Evolutionary conservation across 768 basidiomycete species (phyloP), one percentile per base, ranked within the genome.

Genomic region (Omphalotus guepiniiformis): DNA sequence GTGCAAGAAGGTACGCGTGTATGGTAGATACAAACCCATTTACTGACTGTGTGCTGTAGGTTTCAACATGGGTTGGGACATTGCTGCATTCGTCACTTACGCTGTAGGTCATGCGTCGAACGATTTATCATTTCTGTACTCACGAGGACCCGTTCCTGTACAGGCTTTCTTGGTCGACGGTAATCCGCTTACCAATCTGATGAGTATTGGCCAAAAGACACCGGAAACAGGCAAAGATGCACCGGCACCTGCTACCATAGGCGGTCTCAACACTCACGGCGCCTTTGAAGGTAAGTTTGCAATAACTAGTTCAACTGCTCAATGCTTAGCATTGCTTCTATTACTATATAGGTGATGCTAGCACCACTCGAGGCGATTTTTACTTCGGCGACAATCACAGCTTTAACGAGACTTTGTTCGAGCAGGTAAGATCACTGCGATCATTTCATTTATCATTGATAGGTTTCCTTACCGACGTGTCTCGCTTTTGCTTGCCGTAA

Each of bases 341-440:
- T 35, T 46, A 38, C 42, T 48, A 49, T 40, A 41, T 39, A 39
- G 39, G 28, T 44, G 52, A 53, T 36, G 52, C 48, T 41, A 50
- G 48, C 40, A 23, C 50, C 23, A 45, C 52, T 15, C 42, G 52
- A 21, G 38, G 36, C 29, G 52, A 53, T 35, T 49, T 50, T 27
- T 38, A 36, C 26, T 18, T 50, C 42, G 49, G 52, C 29, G 42
- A 44, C 42, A 49, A 50, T 39, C 18, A 35, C 32, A 29, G 50
- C 42, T 52, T 43, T 37, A 49, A 49, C 48, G 48, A 49, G 28
- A 47, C 39, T n/a, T 28, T 54, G 25, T 42, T 49, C 26, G n/a
- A n/a, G n/a, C n/a, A n/a, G n/a, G n/a, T n/a, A n/a, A n/a, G n/a
- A n/a, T n/a, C n/a, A n/a, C n/a, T n/a, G n/a, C n/a, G n/a, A n/a